These are phyloP conservation scores for Boletus huronensis DNA, from an alignment of 768 basidiomycete species.

Conservation along the genomic window DNA sequence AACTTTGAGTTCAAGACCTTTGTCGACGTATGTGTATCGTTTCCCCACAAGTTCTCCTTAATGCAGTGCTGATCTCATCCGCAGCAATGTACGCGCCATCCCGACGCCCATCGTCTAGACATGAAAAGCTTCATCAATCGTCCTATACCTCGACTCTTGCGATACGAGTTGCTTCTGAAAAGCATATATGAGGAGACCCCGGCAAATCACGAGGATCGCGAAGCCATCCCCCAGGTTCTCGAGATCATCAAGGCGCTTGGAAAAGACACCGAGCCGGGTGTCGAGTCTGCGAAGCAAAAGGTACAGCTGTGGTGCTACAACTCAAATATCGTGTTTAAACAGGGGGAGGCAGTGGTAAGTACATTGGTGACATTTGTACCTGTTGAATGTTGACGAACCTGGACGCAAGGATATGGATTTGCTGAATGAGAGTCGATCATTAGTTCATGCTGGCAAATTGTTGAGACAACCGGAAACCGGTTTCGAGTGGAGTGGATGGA, in stretches of 20 bases:
- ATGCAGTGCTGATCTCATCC: constrained; percentile 1
- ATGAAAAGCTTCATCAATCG: constrained; percentile 93
- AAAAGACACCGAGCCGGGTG: constrained; percentile 85
- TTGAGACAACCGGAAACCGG: constrained; percentile 86
- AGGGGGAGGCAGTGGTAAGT: constrained; percentile 64
- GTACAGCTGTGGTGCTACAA: constrained; percentile 89
- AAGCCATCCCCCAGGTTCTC: constrained; percentile 79
- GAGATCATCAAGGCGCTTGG: constrained; percentile 84
- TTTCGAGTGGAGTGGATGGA: constrained; percentile 87
- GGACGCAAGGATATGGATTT: constrained; percentile 80
- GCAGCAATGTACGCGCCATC: constrained; percentile 55
- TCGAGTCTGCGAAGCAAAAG: constrained; percentile 80
- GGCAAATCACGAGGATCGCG: constrained; percentile 71
- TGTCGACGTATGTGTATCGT: constrained; percentile 58
- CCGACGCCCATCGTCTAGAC: constrained; percentile 77
- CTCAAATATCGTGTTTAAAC: constrained; percentile 74
- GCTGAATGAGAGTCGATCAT: constrained; percentile 72
- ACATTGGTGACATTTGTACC: not conserved
- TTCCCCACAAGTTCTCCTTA: not conserved
- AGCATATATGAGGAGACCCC: constrained; percentile 75
- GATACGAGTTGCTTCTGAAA: constrained; percentile 84
- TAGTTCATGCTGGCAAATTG: constrained; percentile 81
- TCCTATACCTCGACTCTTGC: constrained; percentile 84
- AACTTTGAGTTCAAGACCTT: constrained; percentile 80
- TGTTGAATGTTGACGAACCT: not conserved